phyloP scores from a whole-genome alignment of 257 asterid species.

The Echites panduratus region DNA sequence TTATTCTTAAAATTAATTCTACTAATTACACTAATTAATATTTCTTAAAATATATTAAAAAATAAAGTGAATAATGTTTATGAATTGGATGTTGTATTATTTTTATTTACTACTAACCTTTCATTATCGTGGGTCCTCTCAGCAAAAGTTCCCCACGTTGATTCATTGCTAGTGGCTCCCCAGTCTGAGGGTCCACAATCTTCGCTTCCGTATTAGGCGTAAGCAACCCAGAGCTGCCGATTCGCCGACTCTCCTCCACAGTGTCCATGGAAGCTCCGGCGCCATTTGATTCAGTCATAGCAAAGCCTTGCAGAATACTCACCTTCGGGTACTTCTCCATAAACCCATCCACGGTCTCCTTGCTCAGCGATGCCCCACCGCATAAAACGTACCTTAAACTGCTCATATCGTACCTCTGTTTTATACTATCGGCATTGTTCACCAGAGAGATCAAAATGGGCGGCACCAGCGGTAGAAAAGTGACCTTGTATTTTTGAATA shows the following conservation, averaged over 20 bases:
- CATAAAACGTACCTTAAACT: constrained; percentile 47
- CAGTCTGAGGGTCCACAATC: constrained; percentile 67
- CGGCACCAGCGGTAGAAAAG: constrained; percentile 61
- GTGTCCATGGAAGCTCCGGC: constrained; percentile 65
- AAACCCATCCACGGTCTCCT: constrained; percentile 71
- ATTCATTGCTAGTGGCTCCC: constrained; percentile 36
- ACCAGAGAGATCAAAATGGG: constrained; percentile 60
- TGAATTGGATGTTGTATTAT: too few relatives aligned
- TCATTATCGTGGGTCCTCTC: constrained; percentile 71
- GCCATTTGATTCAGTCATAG: constrained; percentile 76
- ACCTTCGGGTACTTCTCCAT: constrained; percentile 52
- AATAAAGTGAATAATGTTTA: too few relatives aligned
- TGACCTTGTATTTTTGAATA: constrained; percentile 55
- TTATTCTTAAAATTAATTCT: too few relatives aligned
- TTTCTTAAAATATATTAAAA: too few relatives aligned
- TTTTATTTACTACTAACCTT: constrained; percentile 32
- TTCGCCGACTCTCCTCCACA: constrained; percentile 62
- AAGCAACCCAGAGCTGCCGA: constrained; percentile 70
- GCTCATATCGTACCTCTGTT: constrained; percentile 51
- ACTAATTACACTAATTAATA: too few relatives aligned
- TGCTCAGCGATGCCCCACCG: constrained; percentile 89
- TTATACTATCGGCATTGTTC: constrained; percentile 42
- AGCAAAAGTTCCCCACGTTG: constrained; percentile 86
- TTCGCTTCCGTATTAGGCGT: constrained; percentile 80
- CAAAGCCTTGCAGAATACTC: constrained; percentile 68